Evolutionary conservation across 768 basidiomycete species (phyloP).

Genomic region (Rossbeevera mucosa): DNA sequence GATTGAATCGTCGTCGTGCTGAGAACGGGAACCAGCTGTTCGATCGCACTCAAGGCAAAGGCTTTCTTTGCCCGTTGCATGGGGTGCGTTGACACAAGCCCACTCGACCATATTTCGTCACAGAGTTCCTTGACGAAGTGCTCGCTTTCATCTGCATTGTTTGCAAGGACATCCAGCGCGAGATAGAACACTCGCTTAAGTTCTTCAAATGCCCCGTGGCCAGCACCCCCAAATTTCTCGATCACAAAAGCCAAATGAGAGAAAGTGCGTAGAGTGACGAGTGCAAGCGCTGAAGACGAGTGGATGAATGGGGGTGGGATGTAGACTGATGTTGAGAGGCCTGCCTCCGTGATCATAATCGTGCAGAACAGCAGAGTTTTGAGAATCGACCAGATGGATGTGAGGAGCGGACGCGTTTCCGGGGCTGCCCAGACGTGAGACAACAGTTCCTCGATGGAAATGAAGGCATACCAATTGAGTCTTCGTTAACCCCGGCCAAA

Average conservation of each 20-base stretch:
- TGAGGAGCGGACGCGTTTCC: slow-evolving; percentile 41
- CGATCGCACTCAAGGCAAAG: slow-evolving; percentile 68
- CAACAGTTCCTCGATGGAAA: slow-evolving; percentile 11
- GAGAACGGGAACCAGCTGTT: slow-evolving; percentile 69
- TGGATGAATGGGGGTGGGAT: slow-evolving; percentile 37
- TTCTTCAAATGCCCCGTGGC: slow-evolving; percentile 57
- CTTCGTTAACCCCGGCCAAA: slow-evolving; percentile 23
- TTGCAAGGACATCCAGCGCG: slow-evolving; percentile 66
- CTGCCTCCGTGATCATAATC: slow-evolving; percentile 64
- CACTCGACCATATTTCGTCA: slow-evolving; percentile 25
- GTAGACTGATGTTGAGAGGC: slow-evolving; percentile 53
- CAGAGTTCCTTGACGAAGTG: slow-evolving; percentile 38
- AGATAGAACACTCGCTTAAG: slow-evolving; percentile 73
- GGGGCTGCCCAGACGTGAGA: slow-evolving; percentile 32
- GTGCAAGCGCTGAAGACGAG: slow-evolving; percentile 48
- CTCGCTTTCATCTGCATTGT: slow-evolving; percentile 33
- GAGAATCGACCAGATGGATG: slow-evolving; percentile 60
- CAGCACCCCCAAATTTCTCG: slow-evolving; percentile 69
- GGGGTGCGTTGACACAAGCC: slow-evolving; percentile 21
- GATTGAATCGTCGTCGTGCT: slow-evolving; percentile 48
- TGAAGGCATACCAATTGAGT: slow-evolving; percentile 32
- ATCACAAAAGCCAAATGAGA: slow-evolving; percentile 72
- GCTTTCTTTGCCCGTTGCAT: slow-evolving; percentile 41
- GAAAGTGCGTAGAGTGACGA: slow-evolving; percentile 51
- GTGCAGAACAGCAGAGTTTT: slow-evolving; percentile 74